A percentile compares a stretch with the other conserved stretches of the same genome.
Evolutionary conservation across 2,329 filamentous ascomycete genomes (phyloP).

Genomic region (Apiospora malaysiana): DNA sequence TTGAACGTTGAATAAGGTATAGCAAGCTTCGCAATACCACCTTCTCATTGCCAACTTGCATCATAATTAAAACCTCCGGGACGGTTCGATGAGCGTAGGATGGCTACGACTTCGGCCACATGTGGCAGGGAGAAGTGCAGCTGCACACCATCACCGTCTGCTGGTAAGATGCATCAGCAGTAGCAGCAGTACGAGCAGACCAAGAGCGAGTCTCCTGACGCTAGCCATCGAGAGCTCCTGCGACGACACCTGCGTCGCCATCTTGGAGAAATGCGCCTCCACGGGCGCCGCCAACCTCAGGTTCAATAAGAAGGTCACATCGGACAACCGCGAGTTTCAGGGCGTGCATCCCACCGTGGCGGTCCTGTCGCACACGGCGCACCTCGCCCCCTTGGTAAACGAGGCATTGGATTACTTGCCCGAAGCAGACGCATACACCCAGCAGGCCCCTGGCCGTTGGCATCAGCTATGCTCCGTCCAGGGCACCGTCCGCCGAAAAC

Average conservation of each 20-base stretch:
- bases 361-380: conserved; percentile 75
- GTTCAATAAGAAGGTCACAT: conserved; percentile 83
- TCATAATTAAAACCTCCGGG: neutral
- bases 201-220: conserved; percentile 51
- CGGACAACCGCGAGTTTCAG: conserved; percentile 74
- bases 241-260: conserved; percentile 90
- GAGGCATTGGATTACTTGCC: conserved; percentile 65
- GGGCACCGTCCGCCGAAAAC: conserved; percentile 51
- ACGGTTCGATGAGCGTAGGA: conserved; percentile 26
- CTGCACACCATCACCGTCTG: neutral
- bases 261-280: conserved; percentile 65
- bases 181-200: neutral
- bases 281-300: conserved; percentile 61
- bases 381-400: conserved; percentile 71
- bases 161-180: neutral
- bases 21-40: neutral
- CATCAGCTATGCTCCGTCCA: conserved; percentile 32
- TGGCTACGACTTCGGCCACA: conserved; percentile 24
- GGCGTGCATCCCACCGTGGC: conserved; percentile 84
- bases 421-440: conserved; percentile 22
- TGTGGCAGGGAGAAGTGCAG: conserved; percentile 12
- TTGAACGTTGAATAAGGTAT: neutral
- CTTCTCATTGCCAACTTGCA: neutral
- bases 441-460: conserved; percentile 23
- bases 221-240: conserved; percentile 86